Percentiles rank a stretch among this genome's conserved stretches.
Evolutionary conservation across 2,329 filamentous ascomycete species (phyloP).

Genomic region (Paracoccidioides lutzii): DNA sequence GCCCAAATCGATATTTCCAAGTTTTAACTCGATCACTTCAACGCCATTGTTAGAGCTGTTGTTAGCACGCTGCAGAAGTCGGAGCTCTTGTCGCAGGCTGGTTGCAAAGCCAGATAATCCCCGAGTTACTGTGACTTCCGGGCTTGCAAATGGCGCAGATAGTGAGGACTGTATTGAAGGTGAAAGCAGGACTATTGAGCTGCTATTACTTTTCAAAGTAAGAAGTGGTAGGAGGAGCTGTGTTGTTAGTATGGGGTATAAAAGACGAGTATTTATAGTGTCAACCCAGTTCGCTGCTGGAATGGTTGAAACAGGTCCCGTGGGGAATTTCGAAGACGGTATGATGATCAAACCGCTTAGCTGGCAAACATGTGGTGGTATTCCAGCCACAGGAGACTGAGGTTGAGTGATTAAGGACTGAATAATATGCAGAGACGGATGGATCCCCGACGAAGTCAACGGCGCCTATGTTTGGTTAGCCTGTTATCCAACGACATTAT

Average conservation of each 20-base stretch:
- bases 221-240: slow-evolving; percentile 80
- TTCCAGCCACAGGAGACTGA: slow-evolving; percentile 62
- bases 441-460: slow-evolving; percentile 42
- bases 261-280: slow-evolving; percentile 79
- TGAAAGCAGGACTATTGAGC: slow-evolving; percentile 32
- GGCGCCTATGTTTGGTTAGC: slow-evolving; percentile 38
- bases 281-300: slow-evolving; percentile 75
- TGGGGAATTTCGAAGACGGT: slow-evolving; percentile 64
- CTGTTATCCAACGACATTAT: neutral
- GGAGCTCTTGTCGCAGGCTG: slow-evolving; percentile 66
- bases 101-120: slow-evolving; percentile 78
- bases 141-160: slow-evolving; percentile 41
- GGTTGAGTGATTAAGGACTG: slow-evolving; percentile 57
- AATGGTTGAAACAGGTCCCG: slow-evolving; percentile 73
- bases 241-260: slow-evolving; percentile 77
- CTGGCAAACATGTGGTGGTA: slow-evolving; percentile 60
- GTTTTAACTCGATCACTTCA: slow-evolving; percentile 72
- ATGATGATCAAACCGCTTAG: slow-evolving; percentile 73
- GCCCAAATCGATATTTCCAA: slow-evolving; percentile 80
- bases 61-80: slow-evolving; percentile 42
- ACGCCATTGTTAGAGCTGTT: slow-evolving; percentile 34
- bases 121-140: slow-evolving; percentile 74
- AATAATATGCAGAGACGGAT: slow-evolving; percentile 60
- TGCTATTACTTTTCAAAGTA: slow-evolving; percentile 44
- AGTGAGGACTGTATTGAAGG: slow-evolving; percentile 35